Base-by-base conservation (phyloP, 495 filamentous ascomycete genomes). In the Aeminium ludgeri region DNA sequence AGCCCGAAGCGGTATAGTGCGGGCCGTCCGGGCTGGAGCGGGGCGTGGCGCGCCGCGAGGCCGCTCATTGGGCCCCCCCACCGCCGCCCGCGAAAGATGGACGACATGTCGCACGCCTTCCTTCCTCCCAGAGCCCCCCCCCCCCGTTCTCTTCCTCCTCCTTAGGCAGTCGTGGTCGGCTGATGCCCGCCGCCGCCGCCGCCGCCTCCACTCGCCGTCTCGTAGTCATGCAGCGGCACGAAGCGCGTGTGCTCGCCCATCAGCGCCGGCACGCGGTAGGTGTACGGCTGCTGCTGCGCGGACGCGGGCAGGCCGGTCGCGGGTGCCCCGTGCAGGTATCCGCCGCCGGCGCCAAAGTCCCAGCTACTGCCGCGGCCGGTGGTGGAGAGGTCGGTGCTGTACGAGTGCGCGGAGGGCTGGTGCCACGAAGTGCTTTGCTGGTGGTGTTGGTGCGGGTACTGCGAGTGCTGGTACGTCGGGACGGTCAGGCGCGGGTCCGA, bases 161-260 rank as follows among this genome's bases (percentile, higher is more conserved):
- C 41, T 43, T 25, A 43, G 13, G 35, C 12, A 6, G 42, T 41
- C 30, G 47, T 31, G 16, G 47, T 50, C 43, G 36, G 47, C 31
- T 50, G 47, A 50, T 38, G 12, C 36, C 33, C 35, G 1, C 45
- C 36, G 2, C 46, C 36, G n/a, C n/a, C n/a, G n/a, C n/a, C n/a
- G n/a, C n/a, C n/a, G n/a, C n/a, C n/a, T n/a, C n/a, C n/a, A n/a
- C n/a, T n/a, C n/a, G n/a, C n/a, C n/a, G n/a, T n/a, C 19, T 50
- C 42, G 47, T 50, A 50, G 13, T 45, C 42, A 6, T 46, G 47
- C 38, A 50, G 38, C 17, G 47, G 42, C 43, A 46, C 47, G 38
- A 50, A 50, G 20, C 47, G 47, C 2, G 19, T 25, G 4, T 41
- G 7, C 18, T 39, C 34, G 20, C 13, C 13, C 27, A 34, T 41